These are phyloP conservation scores for Hyaloscypha variabilis DNA, from an alignment of 495 filamentous ascomycete genomes.

Conservation along the genomic window DNA sequence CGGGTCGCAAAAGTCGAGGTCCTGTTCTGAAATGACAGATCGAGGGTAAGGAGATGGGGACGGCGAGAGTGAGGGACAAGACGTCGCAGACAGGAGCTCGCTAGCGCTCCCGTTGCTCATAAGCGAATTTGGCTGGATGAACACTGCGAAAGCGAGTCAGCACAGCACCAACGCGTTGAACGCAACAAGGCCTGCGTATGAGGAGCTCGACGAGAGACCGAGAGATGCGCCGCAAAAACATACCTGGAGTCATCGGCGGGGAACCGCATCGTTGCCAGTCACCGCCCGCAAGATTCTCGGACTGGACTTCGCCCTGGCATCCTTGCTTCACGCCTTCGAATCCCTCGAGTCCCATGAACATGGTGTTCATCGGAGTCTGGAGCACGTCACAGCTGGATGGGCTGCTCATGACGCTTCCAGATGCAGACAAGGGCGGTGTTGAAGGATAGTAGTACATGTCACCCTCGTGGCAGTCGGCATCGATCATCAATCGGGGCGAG, in stretches of 20 bases:
- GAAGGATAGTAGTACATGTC: conserved; percentile 79
- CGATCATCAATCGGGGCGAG: conserved; percentile 73
- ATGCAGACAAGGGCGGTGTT: conserved; percentile 85
- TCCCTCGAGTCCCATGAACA: conserved; percentile 74
- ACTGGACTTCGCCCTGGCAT: conserved; percentile 73
- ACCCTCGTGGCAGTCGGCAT: conserved; percentile 69
- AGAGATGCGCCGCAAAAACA: conserved; percentile 40
- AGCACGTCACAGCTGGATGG: conserved; percentile 78
- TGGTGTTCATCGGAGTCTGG: conserved; percentile 79
- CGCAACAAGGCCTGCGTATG: neutral
- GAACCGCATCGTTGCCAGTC: conserved; percentile 78
- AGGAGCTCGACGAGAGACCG: neutral
- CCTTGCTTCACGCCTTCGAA: conserved; percentile 82
- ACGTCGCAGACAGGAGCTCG: conserved; percentile 70
- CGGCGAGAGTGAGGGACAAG: conserved; percentile 86
- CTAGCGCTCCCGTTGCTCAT: conserved; percentile 59
- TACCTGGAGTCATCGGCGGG: conserved; percentile 93
- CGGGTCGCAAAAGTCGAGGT: conserved; percentile 89
- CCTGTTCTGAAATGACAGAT: conserved; percentile 66
- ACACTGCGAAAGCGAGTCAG: conserved; percentile 57
- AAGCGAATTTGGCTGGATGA: conserved; percentile 75
- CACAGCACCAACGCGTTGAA: conserved; percentile 1
- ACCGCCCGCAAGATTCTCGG: conserved; percentile 73
- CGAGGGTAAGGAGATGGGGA: conserved; percentile 80
- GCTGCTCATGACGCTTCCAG: conserved; percentile 84